Percentiles rank a stretch among this genome's conserved stretches.
phyloP scores from a whole-genome alignment of 805 yeast genomes.

The Barnettozyma pratensis region DNA sequence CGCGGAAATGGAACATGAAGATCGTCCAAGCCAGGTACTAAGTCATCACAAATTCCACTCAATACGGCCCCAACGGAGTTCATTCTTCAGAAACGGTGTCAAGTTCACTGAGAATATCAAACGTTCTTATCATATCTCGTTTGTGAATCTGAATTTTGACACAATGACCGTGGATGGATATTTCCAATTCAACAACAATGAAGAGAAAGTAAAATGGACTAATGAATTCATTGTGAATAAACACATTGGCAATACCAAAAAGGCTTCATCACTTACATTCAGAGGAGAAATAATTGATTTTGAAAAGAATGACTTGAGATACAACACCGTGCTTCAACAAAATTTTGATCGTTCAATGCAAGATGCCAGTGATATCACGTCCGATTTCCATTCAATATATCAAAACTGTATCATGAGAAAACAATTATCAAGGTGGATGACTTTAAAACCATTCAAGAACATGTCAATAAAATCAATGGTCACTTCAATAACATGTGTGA shows the following conservation, averaged over 20 bases:
- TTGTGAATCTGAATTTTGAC: slow-evolving; percentile 7
- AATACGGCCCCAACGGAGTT: slow-evolving; percentile 11
- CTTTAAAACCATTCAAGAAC: slow-evolving; percentile 17
- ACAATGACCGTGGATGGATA: slow-evolving; percentile 2
- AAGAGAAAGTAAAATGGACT: background rate
- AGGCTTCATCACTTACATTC: slow-evolving; percentile 4
- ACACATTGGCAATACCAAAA: background rate
- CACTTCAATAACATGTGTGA: slow-evolving; percentile 12
- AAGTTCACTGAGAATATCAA: slow-evolving; percentile 6
- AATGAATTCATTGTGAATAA: background rate
- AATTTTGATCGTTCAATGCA: background rate
- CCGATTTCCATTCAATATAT: slow-evolving; percentile 7
- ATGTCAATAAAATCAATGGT: slow-evolving; percentile 3
- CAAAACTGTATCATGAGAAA: slow-evolving; percentile 9
- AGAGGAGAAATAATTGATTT: slow-evolving; percentile 18
- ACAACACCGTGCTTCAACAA: slow-evolving; percentile 3
- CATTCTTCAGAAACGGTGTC: slow-evolving; percentile 17
- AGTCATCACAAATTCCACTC: slow-evolving; percentile 4
- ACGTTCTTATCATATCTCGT: slow-evolving; percentile 2
- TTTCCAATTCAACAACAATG: slow-evolving; percentile 1
- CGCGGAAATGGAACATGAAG: slow-evolving; percentile 6
- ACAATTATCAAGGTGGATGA: slow-evolving; percentile 20
- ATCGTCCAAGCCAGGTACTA: slow-evolving; percentile 1
- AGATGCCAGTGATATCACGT: background rate
- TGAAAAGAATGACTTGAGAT: slow-evolving; percentile 16